Conservation (phyloP, 768 basidiomycete species). For the Astraeus odoratus region DNA sequence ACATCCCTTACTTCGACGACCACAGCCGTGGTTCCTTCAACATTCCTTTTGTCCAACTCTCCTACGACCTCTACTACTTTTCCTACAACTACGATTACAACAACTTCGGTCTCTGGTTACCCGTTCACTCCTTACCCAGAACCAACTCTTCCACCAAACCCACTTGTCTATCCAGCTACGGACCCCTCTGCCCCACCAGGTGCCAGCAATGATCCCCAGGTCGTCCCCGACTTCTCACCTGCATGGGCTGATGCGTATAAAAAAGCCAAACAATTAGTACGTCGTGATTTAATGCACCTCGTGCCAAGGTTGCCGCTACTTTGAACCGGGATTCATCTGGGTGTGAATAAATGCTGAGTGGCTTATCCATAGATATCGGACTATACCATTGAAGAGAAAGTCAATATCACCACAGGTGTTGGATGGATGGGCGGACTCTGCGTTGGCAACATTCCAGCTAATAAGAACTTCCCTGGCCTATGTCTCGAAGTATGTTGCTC, state of each 20-base stretch:
- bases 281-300: conserved; percentile 6
- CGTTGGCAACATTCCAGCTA: conserved; percentile 58
- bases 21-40: background rate
- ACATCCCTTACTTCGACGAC: background rate
- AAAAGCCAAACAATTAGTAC: conserved; percentile 47
- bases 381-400: conserved; percentile 58
- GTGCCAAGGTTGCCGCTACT: background rate
- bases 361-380: conserved; percentile 30
- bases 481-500: conserved; percentile 52
- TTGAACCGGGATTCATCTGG: background rate
- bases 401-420: conserved; percentile 56
- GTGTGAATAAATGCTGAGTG: background rate
- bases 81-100: background rate
- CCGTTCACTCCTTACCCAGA: conserved; percentile 51
- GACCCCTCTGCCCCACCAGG: conserved; percentile 48
- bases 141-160: conserved; percentile 43
- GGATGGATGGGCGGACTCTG: conserved; percentile 47
- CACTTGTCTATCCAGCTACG: conserved; percentile 43
- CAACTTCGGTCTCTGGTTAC: conserved; percentile 24
- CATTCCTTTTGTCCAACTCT: background rate
- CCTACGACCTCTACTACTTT: background rate
- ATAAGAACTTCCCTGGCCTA: conserved; percentile 57
- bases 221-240: conserved; percentile 33
- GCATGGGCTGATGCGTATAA: conserved; percentile 48
- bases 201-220: conserved; percentile 29